Conservation (phyloP, 768 basidiomycete species). For the Suillus bovinus region DNA sequence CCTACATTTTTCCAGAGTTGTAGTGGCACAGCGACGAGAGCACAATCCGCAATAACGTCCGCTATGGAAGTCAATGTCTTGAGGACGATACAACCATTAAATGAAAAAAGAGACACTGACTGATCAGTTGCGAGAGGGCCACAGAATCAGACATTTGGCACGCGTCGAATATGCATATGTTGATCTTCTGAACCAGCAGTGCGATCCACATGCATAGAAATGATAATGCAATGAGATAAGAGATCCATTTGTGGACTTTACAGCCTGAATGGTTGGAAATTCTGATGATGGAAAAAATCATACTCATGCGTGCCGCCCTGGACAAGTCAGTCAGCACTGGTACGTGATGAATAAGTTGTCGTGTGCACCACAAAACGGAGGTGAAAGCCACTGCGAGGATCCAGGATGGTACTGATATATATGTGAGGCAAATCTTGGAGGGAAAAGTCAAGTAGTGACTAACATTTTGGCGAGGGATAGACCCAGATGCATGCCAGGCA, state of each 20-base stretch:
- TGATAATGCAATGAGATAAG: slow-evolving; percentile 13
- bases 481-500: slow-evolving; percentile 17
- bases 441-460: neutral
- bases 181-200: slow-evolving; percentile 13
- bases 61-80: neutral
- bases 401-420: slow-evolving; percentile 16
- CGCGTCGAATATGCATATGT: slow-evolving; percentile 5
- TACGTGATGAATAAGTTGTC: too few species aligned
- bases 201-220: slow-evolving; percentile 19
- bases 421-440: slow-evolving; percentile 3
- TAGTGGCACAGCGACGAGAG: neutral
- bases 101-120: slow-evolving; percentile 17
- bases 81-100: neutral
- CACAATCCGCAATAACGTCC: neutral
- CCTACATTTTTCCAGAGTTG: slow-evolving; percentile 18
- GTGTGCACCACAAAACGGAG: slow-evolving; percentile 21
- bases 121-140: slow-evolving; percentile 20
- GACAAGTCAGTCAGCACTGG: neutral
- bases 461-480: slow-evolving; percentile 5
- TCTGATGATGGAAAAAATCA: slow-evolving; percentile 25
- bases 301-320: slow-evolving; percentile 28
- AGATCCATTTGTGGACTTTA: slow-evolving; percentile 9
- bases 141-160: slow-evolving; percentile 14
- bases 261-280: slow-evolving; percentile 18
- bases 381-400: slow-evolving; percentile 17